Evolutionary conservation across 139 green algal genomes (phyloP).

Genomic region (Tetradesmus obliquus): DNA sequence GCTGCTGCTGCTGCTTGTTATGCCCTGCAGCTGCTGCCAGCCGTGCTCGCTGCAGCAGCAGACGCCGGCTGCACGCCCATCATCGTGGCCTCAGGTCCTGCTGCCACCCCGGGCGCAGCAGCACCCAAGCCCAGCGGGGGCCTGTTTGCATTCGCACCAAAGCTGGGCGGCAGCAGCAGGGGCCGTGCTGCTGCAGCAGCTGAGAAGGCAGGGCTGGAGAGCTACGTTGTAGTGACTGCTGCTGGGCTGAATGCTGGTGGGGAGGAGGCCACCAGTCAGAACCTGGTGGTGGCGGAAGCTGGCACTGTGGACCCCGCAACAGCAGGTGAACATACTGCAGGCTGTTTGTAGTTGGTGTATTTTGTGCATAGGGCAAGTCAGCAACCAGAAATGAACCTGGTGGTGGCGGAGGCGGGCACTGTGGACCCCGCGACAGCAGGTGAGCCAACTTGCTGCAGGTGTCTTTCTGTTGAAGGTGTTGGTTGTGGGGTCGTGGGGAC

Average conservation of each 20-base stretch:
- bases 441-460: no score
- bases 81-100: not conserved
- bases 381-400: not conserved
- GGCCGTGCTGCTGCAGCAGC: not conserved
- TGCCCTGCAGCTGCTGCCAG: not conserved
- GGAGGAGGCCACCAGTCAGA: not conserved
- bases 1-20: not conserved
- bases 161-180: not conserved
- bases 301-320: not conserved
- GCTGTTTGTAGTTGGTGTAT: no score
- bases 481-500: no score
- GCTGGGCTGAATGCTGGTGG: constrained; percentile 23
- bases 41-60: not conserved
- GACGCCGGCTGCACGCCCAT: not conserved
- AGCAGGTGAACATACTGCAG: not conserved
- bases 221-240: constrained; percentile 8
- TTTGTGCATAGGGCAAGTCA: no score
- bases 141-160: not conserved
- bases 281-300: constrained; percentile 5
- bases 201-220: constrained; percentile 15
- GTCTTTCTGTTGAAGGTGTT: no score
- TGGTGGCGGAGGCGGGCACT: not conserved
- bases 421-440: constrained; percentile 11
- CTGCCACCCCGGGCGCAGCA: not conserved
- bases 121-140: not conserved